Evolutionary conservation across 306 rosid species (phyloP).

Genomic region (Ormosia emarginata): DNA sequence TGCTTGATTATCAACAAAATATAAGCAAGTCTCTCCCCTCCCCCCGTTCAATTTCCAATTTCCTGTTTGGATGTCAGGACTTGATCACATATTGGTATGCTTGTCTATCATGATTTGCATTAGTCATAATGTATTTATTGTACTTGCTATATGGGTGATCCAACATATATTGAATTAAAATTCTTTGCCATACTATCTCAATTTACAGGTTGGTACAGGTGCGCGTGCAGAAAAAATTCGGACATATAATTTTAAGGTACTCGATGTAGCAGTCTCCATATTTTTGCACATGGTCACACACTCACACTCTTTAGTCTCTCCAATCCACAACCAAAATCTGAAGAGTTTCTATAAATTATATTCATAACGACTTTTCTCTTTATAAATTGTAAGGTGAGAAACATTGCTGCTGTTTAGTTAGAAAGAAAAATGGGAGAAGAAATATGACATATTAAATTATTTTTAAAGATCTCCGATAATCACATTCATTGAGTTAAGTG

Average conservation of each 20-base stretch:
- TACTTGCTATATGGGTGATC: slow-evolving; percentile 12
- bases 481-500: slow-evolving; percentile 2
- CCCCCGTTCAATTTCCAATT: background rate
- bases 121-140: background rate
- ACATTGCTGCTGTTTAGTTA: background rate
- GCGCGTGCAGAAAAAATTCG: slow-evolving; percentile 94
- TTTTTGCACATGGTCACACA: background rate
- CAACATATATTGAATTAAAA: background rate
- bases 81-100: background rate
- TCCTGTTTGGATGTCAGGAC: background rate
- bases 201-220: slow-evolving; percentile 90
- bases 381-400: slow-evolving; percentile 3
- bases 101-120: slow-evolving; percentile 7
- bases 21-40: background rate
- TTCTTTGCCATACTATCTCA: slow-evolving; percentile 7
- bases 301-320: background rate
- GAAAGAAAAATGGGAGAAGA: background rate
- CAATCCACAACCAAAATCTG: background rate
- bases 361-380: background rate
- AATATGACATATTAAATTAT: background rate
- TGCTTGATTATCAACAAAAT: background rate
- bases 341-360: slow-evolving; percentile 6
- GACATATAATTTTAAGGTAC: slow-evolving; percentile 90
- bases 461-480: background rate
- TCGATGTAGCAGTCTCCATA: slow-evolving; percentile 5